A percentile compares a stretch with the other conserved stretches of the same genome.
phyloP scores from a whole-genome alignment of 2,329 filamentous ascomycete genomes.

The Eurotiales sp. region DNA sequence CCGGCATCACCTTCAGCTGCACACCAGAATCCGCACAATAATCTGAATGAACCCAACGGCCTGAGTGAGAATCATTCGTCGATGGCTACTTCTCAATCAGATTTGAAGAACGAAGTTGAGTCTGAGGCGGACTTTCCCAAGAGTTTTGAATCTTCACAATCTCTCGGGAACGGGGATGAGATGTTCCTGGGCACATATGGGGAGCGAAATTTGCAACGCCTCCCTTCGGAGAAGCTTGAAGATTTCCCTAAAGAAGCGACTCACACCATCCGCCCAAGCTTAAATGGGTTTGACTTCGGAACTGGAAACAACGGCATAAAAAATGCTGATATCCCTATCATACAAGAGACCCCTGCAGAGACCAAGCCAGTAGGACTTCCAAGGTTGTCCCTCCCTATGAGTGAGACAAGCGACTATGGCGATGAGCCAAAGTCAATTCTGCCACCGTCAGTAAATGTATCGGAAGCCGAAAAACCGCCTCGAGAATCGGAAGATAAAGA shows the following conservation, averaged over 20 bases:
- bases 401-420: slow-evolving; percentile 54
- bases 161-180: slow-evolving; percentile 2
- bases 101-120: background rate
- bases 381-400: slow-evolving; percentile 38
- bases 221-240: background rate
- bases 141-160: background rate
- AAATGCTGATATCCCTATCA: slow-evolving; percentile 7
- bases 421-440: slow-evolving; percentile 51
- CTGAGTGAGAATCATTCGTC: background rate
- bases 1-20: slow-evolving; percentile 1
- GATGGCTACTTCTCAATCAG: background rate
- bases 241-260: background rate
- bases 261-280: slow-evolving; percentile 1
- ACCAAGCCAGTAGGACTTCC: slow-evolving; percentile 18
- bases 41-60: background rate
- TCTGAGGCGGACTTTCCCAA: background rate
- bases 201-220: background rate
- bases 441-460: slow-evolving; percentile 34
- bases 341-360: slow-evolving; percentile 3
- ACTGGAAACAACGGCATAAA: background rate
- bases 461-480: slow-evolving; percentile 20
- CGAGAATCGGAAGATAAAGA: slow-evolving; percentile 11
- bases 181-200: slow-evolving; percentile 7
- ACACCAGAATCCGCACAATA: background rate
- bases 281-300: slow-evolving; percentile 13